Evolutionary conservation across 75 land plant species (phyloP), one percentile per base, ranked within the genome.

Genomic region (Selaginella moellendorffii): DNA sequence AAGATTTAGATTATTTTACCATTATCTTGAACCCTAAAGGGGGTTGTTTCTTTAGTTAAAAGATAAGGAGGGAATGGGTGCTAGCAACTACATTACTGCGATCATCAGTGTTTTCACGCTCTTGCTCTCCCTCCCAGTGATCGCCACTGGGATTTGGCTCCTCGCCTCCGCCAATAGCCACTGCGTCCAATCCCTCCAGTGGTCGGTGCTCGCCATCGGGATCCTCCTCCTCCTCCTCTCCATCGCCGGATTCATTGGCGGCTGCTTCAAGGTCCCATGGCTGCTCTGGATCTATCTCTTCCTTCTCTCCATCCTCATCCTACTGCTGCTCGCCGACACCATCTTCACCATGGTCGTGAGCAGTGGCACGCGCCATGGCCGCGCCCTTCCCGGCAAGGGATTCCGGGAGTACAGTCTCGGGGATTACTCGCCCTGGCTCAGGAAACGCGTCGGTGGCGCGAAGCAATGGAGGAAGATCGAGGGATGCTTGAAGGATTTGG

Each of bases 351-450:
- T 87, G 66, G 79, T 74, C 14, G 82, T 87, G 18, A 82, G 85
- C 24, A 65, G 64, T 63, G 28, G 54, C 30, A 80, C 87, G 27
- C 79, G 79, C 1, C n/a, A n/a, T n/a, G 91, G 96, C 80, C 74
- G 73, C 75, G 59, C 59, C 59, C n/a, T 56, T 21, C 64, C 71
- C 1, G 66, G 68, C 68, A 63, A 81, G 18, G 76, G 25, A 23
- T 90, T 70, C 61, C 24, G 53, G 54, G 97, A 90, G 62, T 90
- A 90, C 77, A 68, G 65, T 27, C 76, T 90, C 51, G 66, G 54
- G 60, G 97, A 90, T 54, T 90, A 81, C 36, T 88, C 95, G 26
- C 77, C 79, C 17, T 90, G 97, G 95, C 56, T 87, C 53, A 68
- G 73, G 79, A 63, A 79, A 17, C 70, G 89, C 0, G 97, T 90